Percentiles rank a stretch among this genome's conserved stretches.
Evolutionary conservation across 2,329 filamentous ascomycete genomes (phyloP).

Genomic region (Pseudohalonectria lignicola): DNA sequence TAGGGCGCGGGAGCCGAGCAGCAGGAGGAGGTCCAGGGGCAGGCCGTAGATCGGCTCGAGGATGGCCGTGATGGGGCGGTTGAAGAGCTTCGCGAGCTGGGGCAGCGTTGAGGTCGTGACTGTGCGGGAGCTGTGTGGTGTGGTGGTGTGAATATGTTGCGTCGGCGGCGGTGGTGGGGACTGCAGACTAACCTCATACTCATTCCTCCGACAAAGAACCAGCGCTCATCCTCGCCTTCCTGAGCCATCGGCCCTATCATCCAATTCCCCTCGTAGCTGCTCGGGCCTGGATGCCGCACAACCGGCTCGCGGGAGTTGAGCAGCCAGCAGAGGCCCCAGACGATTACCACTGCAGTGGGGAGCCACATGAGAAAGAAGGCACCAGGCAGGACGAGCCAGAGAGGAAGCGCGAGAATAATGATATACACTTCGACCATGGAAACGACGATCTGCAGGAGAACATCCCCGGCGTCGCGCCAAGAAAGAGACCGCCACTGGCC

Average conservation of each 20-base stretch:
- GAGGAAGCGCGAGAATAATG: constrained; percentile 12
- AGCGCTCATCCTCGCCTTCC: constrained; percentile 17
- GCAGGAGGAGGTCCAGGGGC: constrained; percentile 35
- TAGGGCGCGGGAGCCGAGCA: constrained; percentile 11
- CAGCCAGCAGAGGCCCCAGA: constrained; percentile 15
- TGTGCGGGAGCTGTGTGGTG: constrained; percentile 13
- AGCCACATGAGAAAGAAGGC: constrained; percentile 16
- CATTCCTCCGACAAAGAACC: constrained; percentile 23
- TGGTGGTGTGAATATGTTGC: not conserved
- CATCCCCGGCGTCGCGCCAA: constrained; percentile 10
- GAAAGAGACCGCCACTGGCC: not conserved
- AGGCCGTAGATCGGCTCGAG: constrained; percentile 38
- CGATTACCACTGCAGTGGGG: constrained; percentile 9
- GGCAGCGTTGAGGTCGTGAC: constrained; percentile 19
- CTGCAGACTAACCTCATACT: constrained; percentile 15
- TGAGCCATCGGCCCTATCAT: constrained; percentile 10
- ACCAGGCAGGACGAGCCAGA: constrained; percentile 19
- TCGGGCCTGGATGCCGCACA: not conserved
- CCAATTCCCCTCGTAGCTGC: not conserved
- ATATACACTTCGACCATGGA: constrained; percentile 14
- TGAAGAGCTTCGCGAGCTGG: constrained; percentile 22
- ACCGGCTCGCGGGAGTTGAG: constrained; percentile 14
- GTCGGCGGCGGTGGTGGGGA: not conserved
- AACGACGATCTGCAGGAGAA: constrained; percentile 13
- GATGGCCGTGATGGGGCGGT: constrained; percentile 34